These are phyloP conservation scores for Eucommia ulmoides DNA, from an alignment of 257 asterid species.

Conservation along the genomic window DNA sequence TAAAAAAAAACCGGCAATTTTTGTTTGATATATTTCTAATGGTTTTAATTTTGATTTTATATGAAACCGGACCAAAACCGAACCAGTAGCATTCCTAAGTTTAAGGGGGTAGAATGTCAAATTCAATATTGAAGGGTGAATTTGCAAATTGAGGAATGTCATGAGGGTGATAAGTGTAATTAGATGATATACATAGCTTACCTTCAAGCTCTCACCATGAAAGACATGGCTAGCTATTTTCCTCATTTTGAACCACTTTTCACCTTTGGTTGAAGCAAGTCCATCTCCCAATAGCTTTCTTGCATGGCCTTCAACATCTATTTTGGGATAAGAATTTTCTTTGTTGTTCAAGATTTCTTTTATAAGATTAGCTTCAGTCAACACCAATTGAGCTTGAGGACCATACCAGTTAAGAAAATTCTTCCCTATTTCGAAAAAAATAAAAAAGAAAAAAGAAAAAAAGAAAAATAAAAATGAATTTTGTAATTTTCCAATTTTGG, in stretches of 20 bases:
- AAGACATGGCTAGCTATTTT: slow-evolving; percentile 50
- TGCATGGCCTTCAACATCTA: background rate
- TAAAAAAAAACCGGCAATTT: too few relatives aligned
- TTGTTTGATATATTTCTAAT: too few relatives aligned
- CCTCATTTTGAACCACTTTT: slow-evolving; percentile 41
- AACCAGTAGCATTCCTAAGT: too few relatives aligned
- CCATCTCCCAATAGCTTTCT: too few relatives aligned
- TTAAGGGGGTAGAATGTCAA: too few relatives aligned
- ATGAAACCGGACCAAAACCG: too few relatives aligned
- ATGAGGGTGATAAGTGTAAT: too few relatives aligned
- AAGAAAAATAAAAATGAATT: background rate
- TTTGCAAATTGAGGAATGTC: too few relatives aligned
- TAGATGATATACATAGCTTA: too few relatives aligned
- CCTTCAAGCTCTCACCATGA: slow-evolving; percentile 46
- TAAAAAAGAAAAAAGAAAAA: background rate
- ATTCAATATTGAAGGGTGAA: too few relatives aligned
- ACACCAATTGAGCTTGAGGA: slow-evolving; percentile 24
- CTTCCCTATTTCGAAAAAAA: slow-evolving; percentile 19
- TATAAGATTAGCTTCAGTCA: slow-evolving; percentile 39
- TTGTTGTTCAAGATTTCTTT: slow-evolving; percentile 38
- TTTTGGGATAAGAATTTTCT: slow-evolving; percentile 21
- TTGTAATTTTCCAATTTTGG: background rate
- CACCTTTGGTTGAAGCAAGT: slow-evolving; percentile 22
- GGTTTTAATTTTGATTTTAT: too few relatives aligned
- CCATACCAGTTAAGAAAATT: slow-evolving; percentile 39